Evolutionary conservation across 1,139 yeast genomes (phyloP), one percentile per base, ranked within the genome.

Genomic region (Lodderomyces theae): DNA sequence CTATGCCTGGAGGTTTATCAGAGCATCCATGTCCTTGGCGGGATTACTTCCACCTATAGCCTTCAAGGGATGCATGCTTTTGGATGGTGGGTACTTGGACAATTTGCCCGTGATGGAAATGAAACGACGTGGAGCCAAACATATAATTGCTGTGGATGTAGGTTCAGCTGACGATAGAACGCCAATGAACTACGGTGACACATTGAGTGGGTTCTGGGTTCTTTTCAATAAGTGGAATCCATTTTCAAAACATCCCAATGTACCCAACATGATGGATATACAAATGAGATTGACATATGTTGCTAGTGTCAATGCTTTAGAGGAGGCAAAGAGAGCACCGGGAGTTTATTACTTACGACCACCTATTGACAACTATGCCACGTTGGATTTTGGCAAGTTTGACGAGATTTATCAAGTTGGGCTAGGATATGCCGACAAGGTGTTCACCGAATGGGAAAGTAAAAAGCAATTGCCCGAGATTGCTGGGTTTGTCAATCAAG

Each of bases 21-120:
- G 98, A 38, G 98, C 98, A 0, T 88, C 96, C 0, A 92, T 92
- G 98, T 86, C 97, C 1, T 72, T 92, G 41, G 97, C 98, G 1
- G 97, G 98, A 0, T 67, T 92, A 29, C 68, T 92, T 22, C 98
- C 98, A 2, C 95, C 95, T 0, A 80, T 94, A 12, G 74, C 92
- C 2, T 90, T 85, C 51, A 81, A 87, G 44, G 98, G 98, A 0
- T 80, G 86, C 35, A 92, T 92, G 97, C 66, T 92, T 28, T 66
- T 92, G 32, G 98, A 92, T 59, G 98, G 98, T 34, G 98, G 98
- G 0, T 92, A 92, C 57, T 81, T 92, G 43, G 98, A 92, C 58
- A 92, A 92, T 57, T 66, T 92, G 44, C 95, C 98, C 0, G 97
- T 92, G 2, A 73, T 75, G 51, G 97, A 90, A 56, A 92, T 92